These are phyloP conservation scores for Senna siamea DNA, from an alignment of 306 rosid species.

Conservation along the genomic window DNA sequence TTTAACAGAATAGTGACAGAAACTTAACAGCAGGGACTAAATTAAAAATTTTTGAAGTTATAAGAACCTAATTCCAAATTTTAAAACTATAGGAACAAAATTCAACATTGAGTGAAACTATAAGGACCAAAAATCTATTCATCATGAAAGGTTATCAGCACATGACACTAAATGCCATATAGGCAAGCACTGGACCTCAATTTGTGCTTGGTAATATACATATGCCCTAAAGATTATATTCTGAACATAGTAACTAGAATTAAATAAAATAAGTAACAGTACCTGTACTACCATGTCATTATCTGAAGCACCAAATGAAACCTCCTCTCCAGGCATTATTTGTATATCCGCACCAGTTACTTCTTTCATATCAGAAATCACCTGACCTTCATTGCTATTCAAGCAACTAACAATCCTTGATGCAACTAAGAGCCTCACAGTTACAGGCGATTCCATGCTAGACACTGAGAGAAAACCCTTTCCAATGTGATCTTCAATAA, in stretches of 20 bases:
- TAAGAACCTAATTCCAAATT: too few species aligned
- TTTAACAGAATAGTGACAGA: too few species aligned
- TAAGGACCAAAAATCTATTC: background rate
- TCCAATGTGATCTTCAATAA: slow-evolving; percentile 56
- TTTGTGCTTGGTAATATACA: slow-evolving; percentile 3
- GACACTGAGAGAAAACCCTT: slow-evolving; percentile 45
- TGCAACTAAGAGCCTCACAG: slow-evolving; percentile 57
- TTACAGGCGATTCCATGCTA: slow-evolving; percentile 48
- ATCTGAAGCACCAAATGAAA: slow-evolving; percentile 43
- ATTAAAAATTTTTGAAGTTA: too few species aligned
- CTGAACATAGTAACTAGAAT: background rate
- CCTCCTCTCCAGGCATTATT: slow-evolving; percentile 45
- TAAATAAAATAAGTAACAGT: slow-evolving; percentile 30
- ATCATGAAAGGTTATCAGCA: slow-evolving; percentile 27
- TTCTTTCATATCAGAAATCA: slow-evolving; percentile 56
- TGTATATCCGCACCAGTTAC: slow-evolving; percentile 55
- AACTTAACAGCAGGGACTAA: too few species aligned
- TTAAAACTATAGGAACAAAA: too few species aligned
- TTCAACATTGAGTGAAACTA: too few species aligned
- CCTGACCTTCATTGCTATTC: slow-evolving; percentile 51
- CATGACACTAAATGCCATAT: slow-evolving; percentile 22
- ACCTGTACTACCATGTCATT: slow-evolving; percentile 59
- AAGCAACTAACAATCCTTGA: slow-evolving; percentile 40
- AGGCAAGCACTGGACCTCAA: slow-evolving; percentile 6
- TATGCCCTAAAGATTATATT: slow-evolving; percentile 3